Base-by-base conservation (phyloP, 371 early-diverging fungal genomes). In the Mortierella sp. region DNA sequence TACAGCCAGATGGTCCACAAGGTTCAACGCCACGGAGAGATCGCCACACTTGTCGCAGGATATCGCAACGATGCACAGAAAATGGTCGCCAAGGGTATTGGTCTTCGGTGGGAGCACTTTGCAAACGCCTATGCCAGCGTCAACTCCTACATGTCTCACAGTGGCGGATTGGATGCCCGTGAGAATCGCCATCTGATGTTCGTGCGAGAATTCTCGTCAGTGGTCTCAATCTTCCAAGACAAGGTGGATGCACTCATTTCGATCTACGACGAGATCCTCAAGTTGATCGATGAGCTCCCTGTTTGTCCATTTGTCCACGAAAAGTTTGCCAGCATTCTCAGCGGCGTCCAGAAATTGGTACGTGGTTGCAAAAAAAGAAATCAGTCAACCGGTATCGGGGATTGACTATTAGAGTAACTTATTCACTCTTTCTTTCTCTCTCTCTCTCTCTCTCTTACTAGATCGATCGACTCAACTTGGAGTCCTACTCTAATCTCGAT, bases 91-190 rank as follows among this genome's bases (percentile, higher is more conserved):
- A 87, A 88, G 61, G 98, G 97, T 28, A 89, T 93, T 70, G 89
- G 88, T 26, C 84, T 95, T 45, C 89, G 94, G 19, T 99, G 99
- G 99, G 98, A 98, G 79, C 95, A 94, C 61, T 98, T 99, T 82
- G 94, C 95, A 48, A 93, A 93, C 58, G 58, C 71, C n/a, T 70
- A 65, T n/a, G 61, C 56, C n/a, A 55, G 62, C 19, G 41, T 54
- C 13, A 42, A 62, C 3, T 85, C 94, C 6, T 91, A 88, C 54
- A 92, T 90, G 49, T 80, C 86, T 9, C 80, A 86, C 10, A 84
- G 87, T 13, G 81, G 78, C 13, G 81, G 81, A 6, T 64, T 87
- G 43, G 91, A 89, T 61, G 82, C 84, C 38, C 83, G 89, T 21
- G 95, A 96, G 67, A 94, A 92, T 74, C 89, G 94, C 38, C 95